Evolutionary conservation across 1,284 basidiomycete species (phyloP).

Genomic region (Boletus semigastroideus): DNA sequence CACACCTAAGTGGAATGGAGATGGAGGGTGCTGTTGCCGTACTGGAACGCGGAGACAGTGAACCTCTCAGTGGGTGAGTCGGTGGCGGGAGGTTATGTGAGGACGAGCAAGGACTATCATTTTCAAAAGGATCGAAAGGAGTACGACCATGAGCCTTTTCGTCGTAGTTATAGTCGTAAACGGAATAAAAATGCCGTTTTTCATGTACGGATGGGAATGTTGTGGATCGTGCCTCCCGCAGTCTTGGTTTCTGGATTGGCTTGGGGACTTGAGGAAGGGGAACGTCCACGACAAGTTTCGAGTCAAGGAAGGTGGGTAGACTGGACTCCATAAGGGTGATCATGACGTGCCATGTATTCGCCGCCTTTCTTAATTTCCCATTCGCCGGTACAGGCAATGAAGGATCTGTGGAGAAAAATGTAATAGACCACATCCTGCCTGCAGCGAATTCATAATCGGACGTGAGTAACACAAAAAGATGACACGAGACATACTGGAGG

Average conservation of each 20-base stretch:
- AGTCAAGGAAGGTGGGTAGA: slow-evolving; percentile 22
- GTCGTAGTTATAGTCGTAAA: not conserved
- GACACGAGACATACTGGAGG: slow-evolving; percentile 37
- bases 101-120: not conserved
- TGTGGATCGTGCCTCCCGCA: slow-evolving; percentile 7
- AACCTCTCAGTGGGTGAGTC: not conserved
- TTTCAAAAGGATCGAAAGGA: not conserved
- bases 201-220: not conserved
- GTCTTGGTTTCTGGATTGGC: not conserved
- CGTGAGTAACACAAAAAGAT: not conserved
- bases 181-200: not conserved
- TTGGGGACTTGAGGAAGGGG: not conserved
- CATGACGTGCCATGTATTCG: slow-evolving; percentile 53
- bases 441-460: not conserved
- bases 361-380: slow-evolving; percentile 15
- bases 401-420: slow-evolving; percentile 24
- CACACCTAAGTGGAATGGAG: slow-evolving; percentile 6
- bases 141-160: not conserved
- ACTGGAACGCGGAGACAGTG: not conserved
- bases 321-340: slow-evolving; percentile 42
- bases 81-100: slow-evolving; percentile 1
- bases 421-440: slow-evolving; percentile 40
- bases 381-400: not conserved
- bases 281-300: slow-evolving; percentile 13
- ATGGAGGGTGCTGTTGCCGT: not conserved